These are phyloP conservation scores for Royoungia palumana DNA, from an alignment of 768 basidiomycete genomes.

Conservation along the genomic window DNA sequence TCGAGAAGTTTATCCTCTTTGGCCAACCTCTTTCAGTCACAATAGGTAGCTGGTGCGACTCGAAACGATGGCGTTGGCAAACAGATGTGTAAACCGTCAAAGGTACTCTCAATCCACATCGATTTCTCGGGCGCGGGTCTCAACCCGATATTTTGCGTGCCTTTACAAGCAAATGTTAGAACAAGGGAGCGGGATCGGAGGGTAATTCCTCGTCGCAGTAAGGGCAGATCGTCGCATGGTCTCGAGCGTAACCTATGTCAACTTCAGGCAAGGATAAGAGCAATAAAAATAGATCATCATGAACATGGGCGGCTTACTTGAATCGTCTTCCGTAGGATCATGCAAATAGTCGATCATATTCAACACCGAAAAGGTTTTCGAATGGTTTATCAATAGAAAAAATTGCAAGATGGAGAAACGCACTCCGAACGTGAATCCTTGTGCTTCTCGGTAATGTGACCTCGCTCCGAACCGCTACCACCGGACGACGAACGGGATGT, in stretches of 20 bases:
- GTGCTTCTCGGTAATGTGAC: conserved; percentile 30
- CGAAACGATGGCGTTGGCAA: conserved; percentile 79
- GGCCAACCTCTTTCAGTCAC: conserved; percentile 77
- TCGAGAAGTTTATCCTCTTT: conserved; percentile 60
- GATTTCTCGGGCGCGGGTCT: conserved; percentile 67
- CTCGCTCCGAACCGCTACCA: conserved; percentile 28
- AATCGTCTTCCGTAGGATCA: conserved; percentile 37
- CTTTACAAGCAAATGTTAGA: conserved; percentile 50
- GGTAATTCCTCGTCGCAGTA: conserved; percentile 78
- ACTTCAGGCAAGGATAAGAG: conserved; percentile 35
- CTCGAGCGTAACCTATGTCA: conserved; percentile 46
- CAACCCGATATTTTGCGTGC: conserved; percentile 51
- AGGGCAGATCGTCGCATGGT: conserved; percentile 72
- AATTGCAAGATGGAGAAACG: not conserved
- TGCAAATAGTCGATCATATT: conserved; percentile 11
- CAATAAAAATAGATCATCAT: not conserved
- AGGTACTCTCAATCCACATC: conserved; percentile 54
- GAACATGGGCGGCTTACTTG: conserved; percentile 31
- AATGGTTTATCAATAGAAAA: conserved; percentile 1
- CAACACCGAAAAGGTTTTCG: conserved; percentile 6
- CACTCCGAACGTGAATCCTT: conserved; percentile 27
- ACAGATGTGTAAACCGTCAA: conserved; percentile 56
- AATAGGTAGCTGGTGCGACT: conserved; percentile 66
- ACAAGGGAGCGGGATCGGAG: conserved; percentile 52
- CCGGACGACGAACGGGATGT: conserved; percentile 28